Evolutionary conservation across 2,329 filamentous ascomycete genomes (phyloP).

Genomic region (Xylaria sp.): DNA sequence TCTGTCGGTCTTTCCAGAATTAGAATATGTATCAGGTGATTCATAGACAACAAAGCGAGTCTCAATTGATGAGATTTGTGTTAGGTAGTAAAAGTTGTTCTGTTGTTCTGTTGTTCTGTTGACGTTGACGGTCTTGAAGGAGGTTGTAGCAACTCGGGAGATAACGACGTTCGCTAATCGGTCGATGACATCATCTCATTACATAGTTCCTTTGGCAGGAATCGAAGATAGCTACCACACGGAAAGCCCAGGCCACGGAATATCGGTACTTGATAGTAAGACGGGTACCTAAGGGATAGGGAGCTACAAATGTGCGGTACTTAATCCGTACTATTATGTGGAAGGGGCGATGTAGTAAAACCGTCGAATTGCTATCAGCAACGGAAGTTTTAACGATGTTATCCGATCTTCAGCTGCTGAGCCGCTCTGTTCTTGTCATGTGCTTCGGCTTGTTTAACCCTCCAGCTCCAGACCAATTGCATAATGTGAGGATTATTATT

Average conservation of each 20-base stretch:
- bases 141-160: not conserved
- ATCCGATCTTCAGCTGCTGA: no score
- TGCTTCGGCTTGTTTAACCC: not conserved
- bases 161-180: conserved; percentile 1
- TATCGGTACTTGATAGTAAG: not conserved
- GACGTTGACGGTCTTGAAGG: not conserved
- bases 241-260: not conserved
- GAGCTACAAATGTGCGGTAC: not conserved
- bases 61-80: not conserved
- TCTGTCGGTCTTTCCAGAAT: not conserved
- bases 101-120: not conserved
- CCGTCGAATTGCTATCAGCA: no score
- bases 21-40: not conserved
- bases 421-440: no score
- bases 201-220: not conserved
- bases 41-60: not conserved
- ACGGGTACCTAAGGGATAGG: no score
- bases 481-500: not conserved
- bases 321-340: no score
- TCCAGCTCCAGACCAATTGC: not conserved
- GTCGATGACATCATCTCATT: conserved; percentile 11
- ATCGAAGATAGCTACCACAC: not conserved
- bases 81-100: not conserved
- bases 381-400: no score
- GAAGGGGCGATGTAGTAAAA: no score